Base-by-base conservation (phyloP, 2,329 filamentous ascomycete genomes). In the Nectriaceae sp. region DNA sequence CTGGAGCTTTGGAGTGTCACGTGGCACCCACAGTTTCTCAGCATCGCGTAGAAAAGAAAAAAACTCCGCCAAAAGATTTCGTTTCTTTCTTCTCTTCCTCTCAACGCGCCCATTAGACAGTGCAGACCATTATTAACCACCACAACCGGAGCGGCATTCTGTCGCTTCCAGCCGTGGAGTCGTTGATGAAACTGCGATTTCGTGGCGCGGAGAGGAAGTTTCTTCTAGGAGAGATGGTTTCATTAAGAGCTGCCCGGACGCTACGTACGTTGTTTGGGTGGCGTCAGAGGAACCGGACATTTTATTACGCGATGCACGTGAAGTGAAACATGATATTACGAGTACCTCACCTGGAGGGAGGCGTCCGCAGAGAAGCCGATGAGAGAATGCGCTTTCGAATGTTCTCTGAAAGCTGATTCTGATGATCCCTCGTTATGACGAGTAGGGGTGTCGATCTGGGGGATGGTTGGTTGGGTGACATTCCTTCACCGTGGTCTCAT, bases 61-160 rank as follows among this genome's bases (percentile, higher is more conserved):
- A 37, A 37, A 18, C 33, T 16, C 11, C 33, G 18, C 19, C 33
- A 39, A 43, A 43, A 53, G 47, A 45, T 18, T 2, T 2, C 8
- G 21, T 20, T 20, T 51, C 45, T 51, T 22, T 24, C 46, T 60
- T 62, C 68, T 72, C 67, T 70, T 70, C 72, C 50, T 72, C 69
- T 62, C 75, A 83, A 87, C 85, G 87, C 87, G 81, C 79, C 86
- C 85, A 80, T 77, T 76, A 92, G 89, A 93, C 89, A 93, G 89
- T 92, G 83, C 88, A 87, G 82, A 79, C 79, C 85, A 85, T 84
- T 78, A 80, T 75, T 70, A 72, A 75, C 70, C 70, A 31, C 73
- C 76, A 76, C 75, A 70, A 76, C 70, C 70, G 76, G 73, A 31
- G 71, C 75, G 78, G 75, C 87, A 79, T 92, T 89, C 83, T 91